A percentile compares a stretch with the other conserved stretches of the same genome.
Evolutionary conservation across 768 basidiomycete genomes (phyloP).

Genomic region (Hygrophorus pudorinus): DNA sequence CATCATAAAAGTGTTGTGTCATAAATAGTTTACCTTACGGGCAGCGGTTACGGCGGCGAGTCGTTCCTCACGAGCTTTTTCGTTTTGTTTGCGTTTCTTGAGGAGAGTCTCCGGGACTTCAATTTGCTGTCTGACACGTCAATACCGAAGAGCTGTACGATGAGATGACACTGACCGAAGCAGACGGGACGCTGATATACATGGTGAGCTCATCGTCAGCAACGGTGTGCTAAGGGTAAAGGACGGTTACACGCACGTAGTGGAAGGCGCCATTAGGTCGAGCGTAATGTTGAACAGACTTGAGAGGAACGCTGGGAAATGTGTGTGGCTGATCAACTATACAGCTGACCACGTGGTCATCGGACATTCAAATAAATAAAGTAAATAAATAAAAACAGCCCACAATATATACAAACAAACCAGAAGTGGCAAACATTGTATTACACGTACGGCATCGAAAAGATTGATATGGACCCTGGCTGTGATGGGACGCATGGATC

Average conservation of each 20-base stretch:
- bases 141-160: conserved; percentile 1
- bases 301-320: conserved; percentile 11
- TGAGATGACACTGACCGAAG: conserved; percentile 35
- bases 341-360: conserved; percentile 30
- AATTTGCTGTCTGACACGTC: conserved; percentile 45
- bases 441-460: too few relatives aligned
- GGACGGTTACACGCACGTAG: conserved; percentile 35
- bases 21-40: conserved; percentile 58
- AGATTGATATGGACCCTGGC: too few relatives aligned
- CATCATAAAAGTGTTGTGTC: conserved; percentile 50
- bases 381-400: neutral
- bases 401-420: too few relatives aligned
- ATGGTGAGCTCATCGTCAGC: conserved; percentile 6
- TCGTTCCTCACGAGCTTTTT: conserved; percentile 93
- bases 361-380: too few relatives aligned
- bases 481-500: too few relatives aligned
- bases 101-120: conserved; percentile 99
- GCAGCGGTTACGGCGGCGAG: conserved; percentile 74
- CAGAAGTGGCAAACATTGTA: too few relatives aligned
- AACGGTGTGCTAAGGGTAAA: conserved; percentile 1
- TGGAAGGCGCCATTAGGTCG: conserved; percentile 41
- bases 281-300: conserved; percentile 37
- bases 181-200: conserved; percentile 47
- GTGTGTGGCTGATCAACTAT: conserved; percentile 32
- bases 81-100: conserved; percentile 98